Evolutionary conservation across 192 early-diverging fungal species (phyloP).

Genomic region (Dispira parvispora): DNA sequence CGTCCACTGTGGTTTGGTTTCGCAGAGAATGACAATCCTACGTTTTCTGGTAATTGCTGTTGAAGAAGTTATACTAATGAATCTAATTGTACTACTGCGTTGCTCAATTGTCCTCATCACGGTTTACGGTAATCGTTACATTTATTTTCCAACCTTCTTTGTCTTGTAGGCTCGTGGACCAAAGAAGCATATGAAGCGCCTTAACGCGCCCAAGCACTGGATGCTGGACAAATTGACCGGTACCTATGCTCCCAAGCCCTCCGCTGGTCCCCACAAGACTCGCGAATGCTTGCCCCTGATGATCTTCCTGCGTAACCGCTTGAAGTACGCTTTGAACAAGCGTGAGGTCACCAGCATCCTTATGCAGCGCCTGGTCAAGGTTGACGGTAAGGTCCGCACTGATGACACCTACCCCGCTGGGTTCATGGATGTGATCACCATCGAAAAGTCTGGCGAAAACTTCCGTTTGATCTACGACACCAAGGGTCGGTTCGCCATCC

Average conservation of each 20-base stretch:
- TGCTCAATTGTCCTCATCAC: too few species aligned
- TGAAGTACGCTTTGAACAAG: constrained; percentile 97
- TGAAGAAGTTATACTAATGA: too few species aligned
- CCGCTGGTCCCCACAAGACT: constrained; percentile 97
- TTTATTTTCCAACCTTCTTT: not conserved
- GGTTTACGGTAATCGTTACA: too few species aligned
- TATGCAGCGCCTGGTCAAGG: constrained; percentile 98
- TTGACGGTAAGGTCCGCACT: constrained; percentile 96
- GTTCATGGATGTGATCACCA: constrained; percentile 68
- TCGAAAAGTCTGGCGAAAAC: constrained; percentile 83
- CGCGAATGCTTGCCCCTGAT: constrained; percentile 97
- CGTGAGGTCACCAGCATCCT: constrained; percentile 93
- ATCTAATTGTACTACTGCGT: too few species aligned
- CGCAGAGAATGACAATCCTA: too few species aligned
- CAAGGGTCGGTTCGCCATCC: constrained; percentile 99
- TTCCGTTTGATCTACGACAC: constrained; percentile 99
- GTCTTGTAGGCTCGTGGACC: constrained; percentile 71
- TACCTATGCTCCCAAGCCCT: constrained; percentile 84
- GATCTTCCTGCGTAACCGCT: constrained; percentile 97
- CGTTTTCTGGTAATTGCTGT: too few species aligned
- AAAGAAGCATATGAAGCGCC: constrained; percentile 99
- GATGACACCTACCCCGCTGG: constrained; percentile 93
- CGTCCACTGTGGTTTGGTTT: too few species aligned
- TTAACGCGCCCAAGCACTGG: constrained; percentile 99
- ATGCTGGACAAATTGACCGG: constrained; percentile 99